Percentiles rank a stretch among this genome's conserved stretches.
Evolutionary conservation across 805 yeast species (phyloP).

Genomic region (Kuraishia molischiana): DNA sequence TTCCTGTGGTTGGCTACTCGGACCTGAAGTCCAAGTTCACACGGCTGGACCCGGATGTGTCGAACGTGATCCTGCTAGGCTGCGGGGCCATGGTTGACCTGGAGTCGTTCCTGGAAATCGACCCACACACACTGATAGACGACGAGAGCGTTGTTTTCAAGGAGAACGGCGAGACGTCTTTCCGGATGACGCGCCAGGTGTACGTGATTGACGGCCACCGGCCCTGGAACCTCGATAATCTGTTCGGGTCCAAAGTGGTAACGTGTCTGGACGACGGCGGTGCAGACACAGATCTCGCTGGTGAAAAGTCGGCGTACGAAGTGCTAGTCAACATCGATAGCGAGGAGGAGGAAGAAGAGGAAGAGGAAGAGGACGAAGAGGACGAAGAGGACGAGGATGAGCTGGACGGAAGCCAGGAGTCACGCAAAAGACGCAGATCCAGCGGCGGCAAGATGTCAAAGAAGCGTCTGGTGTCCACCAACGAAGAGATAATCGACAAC

Average conservation of each 20-base stretch:
- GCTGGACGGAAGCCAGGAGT: conserved; percentile 16
- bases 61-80: conserved; percentile 73
- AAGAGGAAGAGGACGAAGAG: conserved; percentile 25
- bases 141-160: conserved; percentile 10
- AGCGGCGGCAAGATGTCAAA: conserved; percentile 26
- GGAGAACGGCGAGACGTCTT: conserved; percentile 14
- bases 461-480: conserved; percentile 27
- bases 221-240: conserved; percentile 93
- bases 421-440: conserved; percentile 20
- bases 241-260: conserved; percentile 74
- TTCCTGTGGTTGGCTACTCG: conserved; percentile 88
- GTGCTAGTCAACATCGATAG: conserved; percentile 31
- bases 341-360: conserved; percentile 24
- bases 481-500: conserved; percentile 51
- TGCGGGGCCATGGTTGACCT: conserved; percentile 92
- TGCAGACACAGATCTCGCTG: conserved; percentile 44
- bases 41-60: conserved; percentile 62
- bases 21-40: conserved; percentile 59
- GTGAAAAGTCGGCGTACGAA: conserved; percentile 56
- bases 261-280: conserved; percentile 84
- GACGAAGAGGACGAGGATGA: conserved; percentile 19
- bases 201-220: conserved; percentile 87
- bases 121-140: conserved; percentile 39
- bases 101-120: conserved; percentile 61
- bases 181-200: conserved; percentile 42